Evolutionary conservation across 306 rosid species (phyloP).

Genomic region (Inga leiocalycina): DNA sequence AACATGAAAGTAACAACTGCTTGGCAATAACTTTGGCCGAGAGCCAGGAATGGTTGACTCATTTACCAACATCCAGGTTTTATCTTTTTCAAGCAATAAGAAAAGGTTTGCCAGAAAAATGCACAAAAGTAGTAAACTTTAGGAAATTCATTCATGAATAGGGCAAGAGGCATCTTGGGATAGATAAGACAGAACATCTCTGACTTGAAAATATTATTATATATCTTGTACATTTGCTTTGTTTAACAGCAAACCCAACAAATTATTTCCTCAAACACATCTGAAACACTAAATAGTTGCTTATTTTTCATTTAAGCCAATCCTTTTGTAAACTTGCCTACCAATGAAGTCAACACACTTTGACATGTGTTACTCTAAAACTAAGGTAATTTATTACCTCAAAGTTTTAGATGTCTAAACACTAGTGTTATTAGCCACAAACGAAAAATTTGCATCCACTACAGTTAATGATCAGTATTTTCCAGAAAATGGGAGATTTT

Average conservation of each 20-base stretch:
- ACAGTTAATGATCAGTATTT: constrained; percentile 9
- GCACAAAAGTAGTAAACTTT: constrained; percentile 21
- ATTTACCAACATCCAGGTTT: constrained; percentile 26
- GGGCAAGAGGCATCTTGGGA: neutral
- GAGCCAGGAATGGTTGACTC: constrained; percentile 21
- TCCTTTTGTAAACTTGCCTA: neutral
- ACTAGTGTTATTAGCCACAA: neutral
- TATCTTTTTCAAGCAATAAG: constrained; percentile 23
- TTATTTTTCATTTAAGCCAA: neutral
- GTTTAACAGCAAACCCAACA: constrained; percentile 13
- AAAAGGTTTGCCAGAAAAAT: constrained; percentile 3
- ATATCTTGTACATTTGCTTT: neutral
- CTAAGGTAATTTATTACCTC: neutral
- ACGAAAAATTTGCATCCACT: neutral
- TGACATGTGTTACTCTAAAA: neutral
- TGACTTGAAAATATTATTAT: neutral
- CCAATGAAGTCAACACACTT: neutral
- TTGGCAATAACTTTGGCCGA: constrained; percentile 14
- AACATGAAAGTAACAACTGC: constrained; percentile 8
- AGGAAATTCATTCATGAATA: neutral
- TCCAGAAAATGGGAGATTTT: neutral
- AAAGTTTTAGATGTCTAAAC: constrained; percentile 17
- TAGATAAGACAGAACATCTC: neutral
- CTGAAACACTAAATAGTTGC: neutral
- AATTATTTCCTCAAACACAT: constrained; percentile 8